These are phyloP conservation scores for Ustilago esculenta DNA, from an alignment of 1,284 basidiomycete species.

Conservation along the genomic window DNA sequence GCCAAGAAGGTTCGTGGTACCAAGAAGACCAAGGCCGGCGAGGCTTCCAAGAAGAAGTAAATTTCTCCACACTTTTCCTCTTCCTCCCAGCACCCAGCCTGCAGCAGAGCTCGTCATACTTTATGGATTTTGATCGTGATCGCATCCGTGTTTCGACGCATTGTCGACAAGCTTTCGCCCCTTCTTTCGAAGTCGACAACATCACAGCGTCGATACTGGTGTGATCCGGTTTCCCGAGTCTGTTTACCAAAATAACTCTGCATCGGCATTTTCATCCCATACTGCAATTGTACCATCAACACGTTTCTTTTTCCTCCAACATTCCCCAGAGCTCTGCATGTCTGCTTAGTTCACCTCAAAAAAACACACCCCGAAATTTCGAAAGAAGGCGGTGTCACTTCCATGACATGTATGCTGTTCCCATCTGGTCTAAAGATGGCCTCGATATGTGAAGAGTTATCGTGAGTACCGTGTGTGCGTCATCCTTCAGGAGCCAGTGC, in stretches of 20 bases:
- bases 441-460: too few species aligned
- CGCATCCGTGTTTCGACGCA: slow-evolving; percentile 11
- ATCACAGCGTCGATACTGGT: slow-evolving; percentile 14
- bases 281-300: slow-evolving; percentile 52
- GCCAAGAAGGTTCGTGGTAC: slow-evolving; percentile 89
- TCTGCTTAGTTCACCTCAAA: slow-evolving; percentile 5
- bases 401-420: slow-evolving; percentile 31
- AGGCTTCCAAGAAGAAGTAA: slow-evolving; percentile 64
- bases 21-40: slow-evolving; percentile 62
- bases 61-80: slow-evolving; percentile 6
- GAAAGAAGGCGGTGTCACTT: slow-evolving; percentile 51
- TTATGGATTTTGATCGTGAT: slow-evolving; percentile 5
- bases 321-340: slow-evolving; percentile 1
- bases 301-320: slow-evolving; percentile 11
- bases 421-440: too few species aligned
- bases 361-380: slow-evolving; percentile 42
- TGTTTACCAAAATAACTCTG: slow-evolving; percentile 15
- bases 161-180: slow-evolving; percentile 45
- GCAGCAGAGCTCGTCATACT: slow-evolving; percentile 23
- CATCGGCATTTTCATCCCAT: slow-evolving; percentile 17
- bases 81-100: slow-evolving; percentile 5
- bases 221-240: slow-evolving; percentile 1
- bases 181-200: slow-evolving; percentile 46
- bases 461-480: too few species aligned
- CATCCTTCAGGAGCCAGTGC: too few species aligned